Evolutionary conservation across 1,284 basidiomycete species (phyloP), one percentile per base, ranked within the genome.

Genomic region (Apiotrichum siamense): DNA sequence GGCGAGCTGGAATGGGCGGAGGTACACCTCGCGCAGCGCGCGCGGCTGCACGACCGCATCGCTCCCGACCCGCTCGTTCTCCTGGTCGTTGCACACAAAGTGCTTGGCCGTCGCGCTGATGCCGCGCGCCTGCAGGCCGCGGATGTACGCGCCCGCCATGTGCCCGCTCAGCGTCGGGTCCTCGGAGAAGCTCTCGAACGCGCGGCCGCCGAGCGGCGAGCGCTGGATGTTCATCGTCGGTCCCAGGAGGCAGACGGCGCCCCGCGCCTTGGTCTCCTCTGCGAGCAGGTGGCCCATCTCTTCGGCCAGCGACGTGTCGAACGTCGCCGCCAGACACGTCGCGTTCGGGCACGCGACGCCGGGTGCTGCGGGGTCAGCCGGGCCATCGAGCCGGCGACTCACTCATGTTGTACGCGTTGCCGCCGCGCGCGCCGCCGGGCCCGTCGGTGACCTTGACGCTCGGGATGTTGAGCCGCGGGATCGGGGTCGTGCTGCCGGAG

Each of bases 151-250:
- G 0, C 85, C 80, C 0, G 86, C 81, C 33, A 87, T 77, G 56
- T 78, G 75, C 20, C 87, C 87, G 20, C 83, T 84, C 6, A 87
- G 78, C 49, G 81, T 72, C 1, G 87, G 86, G 63, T 90, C 87
- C 67, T 89, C 87, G 0, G 86, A 85, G 74, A 86, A 88, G 37
- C 83, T 85, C 66, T 61, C 63, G 47, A 67, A 64, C 5, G 63
- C 59, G 44, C 86, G 77, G 32, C 86, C 86, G 33, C 86, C 85
- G 11, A 87, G 79, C 10, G 87, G 86, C 52, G 78, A 83, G 26
- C 87, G 80, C 68, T 86, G 85, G 47, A 87, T 88, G 69, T 89
- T 89, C 70, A 84, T 84, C 0, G 86, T 88, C 1, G 87, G 87
- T 0, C 82, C 87, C 26, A 88, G 80, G 15, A 74, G 65, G 7